Evolutionary conservation across 2,329 filamentous ascomycete species (phyloP), one percentile per base, ranked within the genome.

Genomic region (Camillea tinctor): DNA sequence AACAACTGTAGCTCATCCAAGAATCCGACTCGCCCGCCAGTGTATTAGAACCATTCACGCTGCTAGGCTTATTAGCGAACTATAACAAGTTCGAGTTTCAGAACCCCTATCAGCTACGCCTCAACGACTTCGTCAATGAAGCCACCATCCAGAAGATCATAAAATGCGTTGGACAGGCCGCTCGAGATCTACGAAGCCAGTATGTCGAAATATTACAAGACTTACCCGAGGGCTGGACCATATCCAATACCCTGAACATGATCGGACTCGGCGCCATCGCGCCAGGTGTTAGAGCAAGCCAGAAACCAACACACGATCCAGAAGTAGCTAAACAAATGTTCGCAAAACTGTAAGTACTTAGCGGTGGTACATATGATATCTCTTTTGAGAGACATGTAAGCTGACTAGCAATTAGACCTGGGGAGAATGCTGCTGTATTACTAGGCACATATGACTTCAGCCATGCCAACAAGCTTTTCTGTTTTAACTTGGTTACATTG

Each of bases 41-140:
- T 69, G 86, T 85, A 60, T 84, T 92, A 50, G 85, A 91, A 60
- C 90, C 94, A 0, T 93, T 97, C 66, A 86, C 89, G 15, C 84
- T 98, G 9, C 82, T 97, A 20, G 94, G 94, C 13, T 82, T 98
- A 3, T 80, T 99, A 56, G 91, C 92, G 65, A 99, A 98, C 77
- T 98, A 98, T 83, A 98, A 99, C 83, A 99, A 98, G 75, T 99
- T 99, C 71, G 95, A 99, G 75, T 94, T 96, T 59, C 93, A 97
- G 73, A 99, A 99, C 68, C 94, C 94, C 0, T 99, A 99, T 70
- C 90, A 95, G 69, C 80, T 96, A 64, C 90, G 94, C 24, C 83
- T 99, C 17, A 93, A 94, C 69, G 93, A 98, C 74, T 98, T 98
- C 75, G 92, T 97, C 69, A 97, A 99, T 72, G 93, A 98, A 71